Conservation (phyloP, 441 rosid genomes). For the Mallotus japonicus region DNA sequence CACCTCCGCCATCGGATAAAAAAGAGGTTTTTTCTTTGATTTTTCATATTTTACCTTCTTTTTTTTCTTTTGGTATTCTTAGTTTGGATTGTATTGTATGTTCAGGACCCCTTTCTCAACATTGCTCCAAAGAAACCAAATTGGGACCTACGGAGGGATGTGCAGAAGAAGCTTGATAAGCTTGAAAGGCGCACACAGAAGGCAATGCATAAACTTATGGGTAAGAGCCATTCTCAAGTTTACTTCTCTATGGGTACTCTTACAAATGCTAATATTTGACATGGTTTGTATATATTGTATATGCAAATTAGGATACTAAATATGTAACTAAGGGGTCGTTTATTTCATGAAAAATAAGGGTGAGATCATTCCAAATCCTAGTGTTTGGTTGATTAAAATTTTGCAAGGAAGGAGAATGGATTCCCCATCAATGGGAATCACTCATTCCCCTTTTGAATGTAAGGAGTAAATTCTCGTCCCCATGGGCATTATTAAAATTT, state of each 20-base stretch:
- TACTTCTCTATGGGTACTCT: not conserved
- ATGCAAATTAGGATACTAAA: no score
- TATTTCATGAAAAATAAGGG: no score
- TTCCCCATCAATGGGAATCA: no score
- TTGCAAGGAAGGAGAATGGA: no score
- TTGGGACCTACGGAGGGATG: conserved; percentile 94
- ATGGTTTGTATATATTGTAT: no score
- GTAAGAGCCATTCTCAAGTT: conserved; percentile 41
- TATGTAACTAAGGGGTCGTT: no score
- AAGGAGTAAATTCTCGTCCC: no score
- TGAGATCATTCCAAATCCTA: no score
- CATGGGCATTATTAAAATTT: no score
- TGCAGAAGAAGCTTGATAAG: conserved; percentile 96
- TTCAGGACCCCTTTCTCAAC: conserved; percentile 87
- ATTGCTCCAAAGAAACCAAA: conserved; percentile 99
- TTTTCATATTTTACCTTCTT: not conserved
- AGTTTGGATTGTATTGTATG: not conserved
- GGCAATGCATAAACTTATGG: conserved; percentile 74
- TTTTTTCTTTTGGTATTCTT: not conserved
- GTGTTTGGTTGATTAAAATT: no score
- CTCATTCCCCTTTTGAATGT: no score
- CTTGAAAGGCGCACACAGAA: conserved; percentile 87
- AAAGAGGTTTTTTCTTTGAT: conserved; percentile 46
- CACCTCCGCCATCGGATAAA: conserved; percentile 59
- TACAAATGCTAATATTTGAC: not conserved